phyloP scores from a whole-genome alignment of 257 asterid genomes.

The Leonotis leonurus region DNA sequence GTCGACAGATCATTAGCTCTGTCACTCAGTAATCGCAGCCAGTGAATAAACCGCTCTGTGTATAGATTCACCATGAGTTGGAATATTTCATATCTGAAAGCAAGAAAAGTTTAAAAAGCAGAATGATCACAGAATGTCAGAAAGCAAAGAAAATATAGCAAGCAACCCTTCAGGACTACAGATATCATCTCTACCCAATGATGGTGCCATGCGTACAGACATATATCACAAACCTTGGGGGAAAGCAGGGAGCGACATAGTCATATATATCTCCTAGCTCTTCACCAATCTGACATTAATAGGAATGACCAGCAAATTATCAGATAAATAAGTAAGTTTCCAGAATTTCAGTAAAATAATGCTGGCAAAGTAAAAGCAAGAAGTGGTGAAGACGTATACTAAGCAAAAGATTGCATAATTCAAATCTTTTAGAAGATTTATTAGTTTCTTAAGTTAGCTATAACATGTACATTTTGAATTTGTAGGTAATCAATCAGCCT shows the following conservation, averaged over 20 bases:
- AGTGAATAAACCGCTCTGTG: conserved; percentile 95
- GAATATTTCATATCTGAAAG: conserved; percentile 88
- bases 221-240: conserved; percentile 66
- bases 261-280: conserved; percentile 98
- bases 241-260: conserved; percentile 96
- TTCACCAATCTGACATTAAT: conserved; percentile 76
- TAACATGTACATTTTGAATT: neutral
- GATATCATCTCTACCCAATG: neutral
- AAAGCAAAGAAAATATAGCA: conserved; percentile 9
- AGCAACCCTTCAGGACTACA: conserved; percentile 8
- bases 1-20: conserved; percentile 81
- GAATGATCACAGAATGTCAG: neutral
- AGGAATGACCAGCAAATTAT: conserved; percentile 6
- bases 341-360: conserved; percentile 12
- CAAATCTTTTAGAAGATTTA: neutral
- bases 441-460: neutral
- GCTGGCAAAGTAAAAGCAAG: no score
- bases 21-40: conserved; percentile 95
- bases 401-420: neutral
- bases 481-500: no score
- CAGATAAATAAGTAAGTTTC: neutral
- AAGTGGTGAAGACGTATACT: neutral
- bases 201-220: conserved; percentile 3
- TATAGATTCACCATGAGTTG: conserved; percentile 98
- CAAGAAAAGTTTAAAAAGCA: conserved; percentile 5